Base-by-base conservation (phyloP, 2,329 filamentous ascomycete genomes). In the Calonectria leucothoes region DNA sequence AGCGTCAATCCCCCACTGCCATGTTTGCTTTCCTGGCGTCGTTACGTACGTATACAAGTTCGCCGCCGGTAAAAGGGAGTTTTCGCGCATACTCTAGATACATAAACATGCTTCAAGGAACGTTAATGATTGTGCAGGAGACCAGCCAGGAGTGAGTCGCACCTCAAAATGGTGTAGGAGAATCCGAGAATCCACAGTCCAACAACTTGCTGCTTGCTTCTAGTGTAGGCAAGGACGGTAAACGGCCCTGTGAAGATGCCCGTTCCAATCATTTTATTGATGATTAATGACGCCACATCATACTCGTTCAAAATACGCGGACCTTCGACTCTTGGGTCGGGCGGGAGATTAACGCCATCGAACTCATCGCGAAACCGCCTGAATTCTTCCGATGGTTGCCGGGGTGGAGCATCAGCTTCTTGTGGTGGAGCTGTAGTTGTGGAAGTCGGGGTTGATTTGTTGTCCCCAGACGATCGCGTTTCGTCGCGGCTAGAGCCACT, bases 231-330 rank as follows among this genome's bases (percentile, higher is more conserved):
- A 20, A 51, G 45, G 17, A 66, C 63, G 0, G n/a, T 37, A 23
- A 20, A 37, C 8, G 63, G 63, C 4, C 42, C 63, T 2, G 63
- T 51, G 15, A 51, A 66, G n/a, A 66, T 66, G 2, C 63, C 63
- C 1, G 63, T 66, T 4, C 63, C 42, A 12, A 66, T 52, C 63
- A 66, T 66, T 25, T 66, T 66, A 31, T 66, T 66, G 45, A 66
- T 37, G 33, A 66, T 66, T 1, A 66, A n/a, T 1, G n/a, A n/a
- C 3, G 45, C 42, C 4, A 66, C 63, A 37, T 66, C 63, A 12
- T 33, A n/a, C 10, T n/a, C 29, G 2, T 31, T 17, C 1, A 57
- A 31, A 31, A 52, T 31, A 17, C 49, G 49, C 49, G 23, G 49
- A 10, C 23, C 49, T 14, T 52, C 49, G 27, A 52, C 49, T 20